These are phyloP conservation scores for Rhizopus arrhizus DNA, from an alignment of 371 early-diverging fungal genomes.

Conservation along the genomic window DNA sequence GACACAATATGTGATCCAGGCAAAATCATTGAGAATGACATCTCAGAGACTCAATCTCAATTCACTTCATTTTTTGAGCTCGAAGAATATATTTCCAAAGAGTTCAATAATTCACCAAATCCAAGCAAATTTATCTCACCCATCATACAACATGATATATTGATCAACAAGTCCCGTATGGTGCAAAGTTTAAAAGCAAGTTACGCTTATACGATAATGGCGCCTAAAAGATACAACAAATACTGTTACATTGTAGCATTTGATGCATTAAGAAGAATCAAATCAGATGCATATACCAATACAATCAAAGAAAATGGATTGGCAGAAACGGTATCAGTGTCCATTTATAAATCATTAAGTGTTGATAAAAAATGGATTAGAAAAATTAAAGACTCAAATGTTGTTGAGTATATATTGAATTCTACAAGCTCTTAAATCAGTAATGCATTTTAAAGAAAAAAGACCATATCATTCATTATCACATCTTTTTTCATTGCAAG, in stretches of 20 bases:
- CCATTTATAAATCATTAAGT: slow-evolving; percentile 16
- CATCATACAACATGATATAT: slow-evolving; percentile 17
- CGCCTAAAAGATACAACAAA: slow-evolving; percentile 20
- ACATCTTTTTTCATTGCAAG: no score
- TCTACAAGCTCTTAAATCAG: no score
- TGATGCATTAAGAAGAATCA: slow-evolving; percentile 31
- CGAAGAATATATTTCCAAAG: slow-evolving; percentile 36
- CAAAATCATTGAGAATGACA: slow-evolving; percentile 1
- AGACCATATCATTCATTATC: no score
- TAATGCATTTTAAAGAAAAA: no score
- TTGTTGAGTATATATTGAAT: neutral
- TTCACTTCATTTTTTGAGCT: slow-evolving; percentile 36
- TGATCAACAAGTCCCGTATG: slow-evolving; percentile 18
- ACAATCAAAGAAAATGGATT: slow-evolving; percentile 10
- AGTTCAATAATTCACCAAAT: slow-evolving; percentile 14
- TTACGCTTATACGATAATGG: slow-evolving; percentile 24
- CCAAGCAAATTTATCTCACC: slow-evolving; percentile 19
- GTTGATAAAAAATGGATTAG: slow-evolving; percentile 20
- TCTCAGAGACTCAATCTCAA: slow-evolving; percentile 13
- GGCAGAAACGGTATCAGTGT: slow-evolving; percentile 13
- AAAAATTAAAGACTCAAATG: slow-evolving; percentile 15
- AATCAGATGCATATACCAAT: slow-evolving; percentile 26
- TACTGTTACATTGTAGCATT: slow-evolving; percentile 36
- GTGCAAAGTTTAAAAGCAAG: slow-evolving; percentile 28
- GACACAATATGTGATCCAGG: slow-evolving; percentile 30